Evolutionary conservation across 2,329 filamentous ascomycete species (phyloP), one percentile per base, ranked within the genome.

Genomic region (Sclerotinia subarctica): DNA sequence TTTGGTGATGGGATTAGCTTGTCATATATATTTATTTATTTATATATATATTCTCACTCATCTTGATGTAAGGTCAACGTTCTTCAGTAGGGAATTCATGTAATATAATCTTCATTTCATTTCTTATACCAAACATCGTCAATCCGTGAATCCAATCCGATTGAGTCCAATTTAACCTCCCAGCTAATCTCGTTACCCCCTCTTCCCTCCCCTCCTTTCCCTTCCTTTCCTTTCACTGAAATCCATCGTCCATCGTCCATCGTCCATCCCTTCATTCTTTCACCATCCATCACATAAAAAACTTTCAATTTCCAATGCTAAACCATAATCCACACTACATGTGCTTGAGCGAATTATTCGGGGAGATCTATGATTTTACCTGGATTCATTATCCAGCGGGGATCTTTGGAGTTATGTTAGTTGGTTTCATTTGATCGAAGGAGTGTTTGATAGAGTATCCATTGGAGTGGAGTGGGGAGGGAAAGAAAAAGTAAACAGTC

Each of bases 331-430:
- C 5, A 35, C 7, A 35, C 5, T 15, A 38, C 29, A 5, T 29
- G 38, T 42, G 38, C 38, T 42, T 42, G 15, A 42, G 29, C n/a
- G 53, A 51, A 44, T 29, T 56, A 68, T 51, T 56, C 26, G 21
- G 83, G 82, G 24, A 86, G 81, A 72, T 96, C 91, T 79, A 96
- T 93, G 71, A 97, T 94, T 81, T 96, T 96, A 1, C 93, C 93
- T 0, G 93, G 93, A 73, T 97, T 97, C 86, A 97, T 86, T 68
- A 97, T 86, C 91, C 93, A 96, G 62, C 88, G 80, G 0, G 93
- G 93, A 81, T 97, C 93, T 58, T 6, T 7, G 10, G 4, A 11
- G 3, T 5, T 8, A 21, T 6, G 46, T 57, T 26, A 58, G 63
- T 29, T 57, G 8, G 1, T 24, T 8, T 32, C 13, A 13, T n/a